Evolutionary conservation across 768 basidiomycete genomes (phyloP).

Genomic region (Auricularia sp.): DNA sequence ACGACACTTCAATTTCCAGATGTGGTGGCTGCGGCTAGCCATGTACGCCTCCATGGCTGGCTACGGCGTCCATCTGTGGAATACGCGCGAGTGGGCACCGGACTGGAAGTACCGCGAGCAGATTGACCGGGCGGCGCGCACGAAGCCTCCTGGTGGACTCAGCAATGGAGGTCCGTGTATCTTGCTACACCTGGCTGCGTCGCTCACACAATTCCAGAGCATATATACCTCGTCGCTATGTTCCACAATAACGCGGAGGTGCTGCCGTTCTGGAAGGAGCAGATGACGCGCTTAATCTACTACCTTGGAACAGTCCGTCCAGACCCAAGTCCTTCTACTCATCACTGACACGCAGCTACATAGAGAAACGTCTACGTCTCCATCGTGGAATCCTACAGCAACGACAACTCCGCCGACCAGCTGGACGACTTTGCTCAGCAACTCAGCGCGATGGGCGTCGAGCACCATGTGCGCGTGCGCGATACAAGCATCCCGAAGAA

Average conservation of each 20-base stretch:
- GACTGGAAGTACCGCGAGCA: neutral
- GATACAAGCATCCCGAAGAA: slow-evolving; percentile 14
- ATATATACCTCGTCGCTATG: slow-evolving; percentile 30
- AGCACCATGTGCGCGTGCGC: slow-evolving; percentile 20
- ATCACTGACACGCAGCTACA: neutral
- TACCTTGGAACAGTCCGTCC: slow-evolving; percentile 24
- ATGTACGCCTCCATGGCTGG: neutral
- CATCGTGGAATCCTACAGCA: slow-evolving; percentile 29
- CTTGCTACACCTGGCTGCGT: neutral
- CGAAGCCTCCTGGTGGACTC: neutral
- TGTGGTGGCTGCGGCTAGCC: neutral
- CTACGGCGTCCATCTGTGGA: neutral
- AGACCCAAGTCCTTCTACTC: neutral
- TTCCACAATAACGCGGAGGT: slow-evolving; percentile 29
- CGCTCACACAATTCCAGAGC: slow-evolving; percentile 10
- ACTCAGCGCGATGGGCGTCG: slow-evolving; percentile 17
- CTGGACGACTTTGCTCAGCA: slow-evolving; percentile 18
- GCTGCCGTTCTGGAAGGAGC: slow-evolving; percentile 29
- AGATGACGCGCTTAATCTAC: slow-evolving; percentile 24
- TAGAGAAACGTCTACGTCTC: slow-evolving; percentile 32
- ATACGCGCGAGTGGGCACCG: neutral
- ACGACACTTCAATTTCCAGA: too few relatives aligned
- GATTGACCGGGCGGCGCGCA: neutral
- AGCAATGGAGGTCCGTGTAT: neutral
- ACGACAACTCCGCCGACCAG: slow-evolving; percentile 22